phyloP scores from a whole-genome alignment of 2,329 filamentous ascomycete species.

The Pseudogymnoascus sp. region DNA sequence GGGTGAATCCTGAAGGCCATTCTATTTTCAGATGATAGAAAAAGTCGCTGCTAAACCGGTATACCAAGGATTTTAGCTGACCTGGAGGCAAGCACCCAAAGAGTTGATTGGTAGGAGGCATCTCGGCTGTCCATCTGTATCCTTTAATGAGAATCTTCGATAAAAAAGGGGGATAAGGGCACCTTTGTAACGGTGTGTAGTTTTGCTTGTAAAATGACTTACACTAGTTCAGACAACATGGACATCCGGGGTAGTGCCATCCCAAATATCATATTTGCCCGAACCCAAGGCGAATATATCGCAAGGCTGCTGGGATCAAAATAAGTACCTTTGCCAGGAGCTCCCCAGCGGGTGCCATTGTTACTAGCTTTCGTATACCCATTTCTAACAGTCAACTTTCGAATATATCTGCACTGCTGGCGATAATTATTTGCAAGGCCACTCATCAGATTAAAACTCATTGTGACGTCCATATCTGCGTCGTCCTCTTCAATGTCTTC shows the following conservation, averaged over 20 bases:
- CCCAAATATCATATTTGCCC: not conserved
- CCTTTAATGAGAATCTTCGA: not conserved
- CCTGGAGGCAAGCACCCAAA: not conserved
- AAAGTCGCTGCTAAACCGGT: not conserved
- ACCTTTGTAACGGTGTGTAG: not conserved
- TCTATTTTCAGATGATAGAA: not conserved
- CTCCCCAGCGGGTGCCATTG: not conserved
- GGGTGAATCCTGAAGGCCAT: not conserved
- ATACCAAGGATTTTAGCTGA: not conserved
- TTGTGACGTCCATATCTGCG: not conserved
- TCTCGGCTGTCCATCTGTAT: not conserved
- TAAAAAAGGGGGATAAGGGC: not conserved
- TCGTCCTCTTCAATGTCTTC: not conserved
- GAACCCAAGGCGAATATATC: not conserved
- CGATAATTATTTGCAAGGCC: not conserved
- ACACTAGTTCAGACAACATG: not conserved
- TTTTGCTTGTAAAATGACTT: not conserved
- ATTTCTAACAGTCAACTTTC: not conserved
- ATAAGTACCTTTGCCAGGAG: not conserved
- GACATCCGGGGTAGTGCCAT: not conserved
- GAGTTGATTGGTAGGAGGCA: not conserved
- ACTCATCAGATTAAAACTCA: not conserved
- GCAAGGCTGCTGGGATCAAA: not conserved
- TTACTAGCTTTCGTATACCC: not conserved
- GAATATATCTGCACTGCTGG: not conserved